phyloP scores from a whole-genome alignment of 768 basidiomycete genomes.

The Agaricus sinodeliciosus region DNA sequence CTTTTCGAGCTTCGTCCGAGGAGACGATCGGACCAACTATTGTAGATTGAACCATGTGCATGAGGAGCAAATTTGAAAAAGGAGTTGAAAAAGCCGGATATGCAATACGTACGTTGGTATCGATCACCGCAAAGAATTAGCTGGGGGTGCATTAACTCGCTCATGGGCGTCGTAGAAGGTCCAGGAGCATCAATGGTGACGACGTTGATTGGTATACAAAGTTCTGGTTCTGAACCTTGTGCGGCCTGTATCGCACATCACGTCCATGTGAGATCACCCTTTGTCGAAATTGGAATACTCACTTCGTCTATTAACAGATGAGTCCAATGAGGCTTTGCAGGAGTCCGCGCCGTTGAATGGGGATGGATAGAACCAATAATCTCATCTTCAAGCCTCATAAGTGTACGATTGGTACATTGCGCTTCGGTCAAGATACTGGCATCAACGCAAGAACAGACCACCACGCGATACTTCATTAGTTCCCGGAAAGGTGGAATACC shows the following conservation, averaged over 20 bases:
- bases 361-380: slow-evolving; percentile 32
- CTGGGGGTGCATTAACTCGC: slow-evolving; percentile 25
- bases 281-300: not conserved
- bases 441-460: slow-evolving; percentile 41
- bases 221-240: slow-evolving; percentile 47
- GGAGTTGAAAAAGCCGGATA: not conserved
- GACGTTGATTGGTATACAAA: slow-evolving; percentile 43
- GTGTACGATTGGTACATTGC: slow-evolving; percentile 34
- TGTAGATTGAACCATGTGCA: slow-evolving; percentile 1
- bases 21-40: slow-evolving; percentile 45
- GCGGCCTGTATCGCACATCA: slow-evolving; percentile 30
- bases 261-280: not conserved
- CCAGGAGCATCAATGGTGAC: slow-evolving; percentile 23
- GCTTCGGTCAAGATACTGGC: slow-evolving; percentile 37
- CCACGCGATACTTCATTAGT: slow-evolving; percentile 39
- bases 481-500: slow-evolving; percentile 39
- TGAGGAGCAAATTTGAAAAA: not conserved
- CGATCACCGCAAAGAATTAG: slow-evolving; percentile 46
- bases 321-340: slow-evolving; percentile 41
- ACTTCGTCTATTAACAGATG: slow-evolving; percentile 49
- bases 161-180: slow-evolving; percentile 9
- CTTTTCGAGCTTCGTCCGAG: slow-evolving; percentile 35
- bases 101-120: slow-evolving; percentile 34
- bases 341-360: slow-evolving; percentile 17
- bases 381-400: slow-evolving; percentile 35